A percentile compares a stretch with the other conserved stretches of the same genome.
Evolutionary conservation across 1,139 yeast species (phyloP).

Genomic region (Yarrowia galli): DNA sequence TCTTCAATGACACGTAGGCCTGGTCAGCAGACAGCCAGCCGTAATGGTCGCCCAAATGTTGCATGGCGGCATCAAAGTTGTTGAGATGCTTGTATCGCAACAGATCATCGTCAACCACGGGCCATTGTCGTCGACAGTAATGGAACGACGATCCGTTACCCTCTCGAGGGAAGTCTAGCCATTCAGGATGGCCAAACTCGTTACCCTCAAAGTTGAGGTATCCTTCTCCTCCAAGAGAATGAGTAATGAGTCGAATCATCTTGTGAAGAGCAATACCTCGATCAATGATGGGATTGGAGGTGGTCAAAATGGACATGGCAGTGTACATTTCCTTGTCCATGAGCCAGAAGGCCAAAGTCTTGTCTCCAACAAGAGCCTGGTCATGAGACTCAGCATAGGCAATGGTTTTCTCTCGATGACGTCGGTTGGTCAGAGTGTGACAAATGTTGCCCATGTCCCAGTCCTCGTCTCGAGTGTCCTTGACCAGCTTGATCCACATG

Average conservation of each 20-base stretch:
- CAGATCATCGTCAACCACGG: slow-evolving; percentile 77
- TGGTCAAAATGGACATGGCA: slow-evolving; percentile 81
- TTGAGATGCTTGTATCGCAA: slow-evolving; percentile 80
- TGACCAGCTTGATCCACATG: slow-evolving; percentile 96
- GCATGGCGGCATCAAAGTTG: slow-evolving; percentile 84
- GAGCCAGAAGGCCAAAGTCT: slow-evolving; percentile 95
- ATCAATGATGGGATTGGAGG: slow-evolving; percentile 77
- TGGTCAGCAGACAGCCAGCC: slow-evolving; percentile 78
- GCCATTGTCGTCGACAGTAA: slow-evolving; percentile 95
- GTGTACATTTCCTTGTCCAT: slow-evolving; percentile 99
- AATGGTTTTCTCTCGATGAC: slow-evolving; percentile 88
- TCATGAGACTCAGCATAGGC: slow-evolving; percentile 96
- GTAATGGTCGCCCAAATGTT: slow-evolving; percentile 70
- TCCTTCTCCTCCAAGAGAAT: slow-evolving; percentile 93
- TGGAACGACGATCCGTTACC: slow-evolving; percentile 90
- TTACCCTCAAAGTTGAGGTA: slow-evolving; percentile 96
- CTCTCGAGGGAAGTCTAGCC: slow-evolving; percentile 95
- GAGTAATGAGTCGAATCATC: slow-evolving; percentile 84
- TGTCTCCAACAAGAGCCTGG: slow-evolving; percentile 97
- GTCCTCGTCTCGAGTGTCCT: slow-evolving; percentile 83
- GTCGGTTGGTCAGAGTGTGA: slow-evolving; percentile 83
- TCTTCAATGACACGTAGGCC: slow-evolving; percentile 87
- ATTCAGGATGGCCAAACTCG: slow-evolving; percentile 98
- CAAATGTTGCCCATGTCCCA: slow-evolving; percentile 89
- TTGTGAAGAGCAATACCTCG: slow-evolving; percentile 92